Evolutionary conservation across 805 yeast species (phyloP).

Genomic region (Ogataea saltuana): DNA sequence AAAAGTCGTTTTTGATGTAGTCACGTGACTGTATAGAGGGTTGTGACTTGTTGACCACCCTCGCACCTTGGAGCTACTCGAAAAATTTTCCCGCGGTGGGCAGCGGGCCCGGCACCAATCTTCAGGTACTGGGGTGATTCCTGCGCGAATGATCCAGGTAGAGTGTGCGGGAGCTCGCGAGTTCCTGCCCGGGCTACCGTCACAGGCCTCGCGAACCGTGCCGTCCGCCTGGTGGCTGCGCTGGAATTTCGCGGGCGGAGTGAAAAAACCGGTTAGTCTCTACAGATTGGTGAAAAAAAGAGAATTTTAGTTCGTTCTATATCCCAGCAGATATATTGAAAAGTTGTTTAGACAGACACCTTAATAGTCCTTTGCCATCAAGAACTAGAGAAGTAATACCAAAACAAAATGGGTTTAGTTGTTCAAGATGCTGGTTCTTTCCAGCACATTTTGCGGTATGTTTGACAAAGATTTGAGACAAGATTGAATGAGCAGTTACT

Average conservation of each 20-base stretch:
- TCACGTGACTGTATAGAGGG: constrained; percentile 8
- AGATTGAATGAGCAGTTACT: constrained; percentile 20
- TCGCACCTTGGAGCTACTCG: neutral
- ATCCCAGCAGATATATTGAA: too few relatives aligned
- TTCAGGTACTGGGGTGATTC: neutral
- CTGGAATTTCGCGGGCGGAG: too few relatives aligned
- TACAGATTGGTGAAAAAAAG: constrained; percentile 13
- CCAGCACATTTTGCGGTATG: constrained; percentile 99
- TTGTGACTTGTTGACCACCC: constrained; percentile 3
- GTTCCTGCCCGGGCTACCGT: too few relatives aligned
- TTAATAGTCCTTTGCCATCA: constrained; percentile 9
- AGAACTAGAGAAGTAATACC: constrained; percentile 9
- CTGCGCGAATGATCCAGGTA: too few relatives aligned
- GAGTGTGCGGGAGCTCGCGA: too few relatives aligned
- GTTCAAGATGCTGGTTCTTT: constrained; percentile 98
- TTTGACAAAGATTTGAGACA: constrained; percentile 28
- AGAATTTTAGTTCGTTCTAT: constrained; percentile 18
- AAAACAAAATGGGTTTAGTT: constrained; percentile 48
- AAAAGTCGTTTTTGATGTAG: neutral
- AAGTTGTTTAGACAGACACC: constrained; percentile 8
- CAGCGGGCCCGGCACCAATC: neutral
- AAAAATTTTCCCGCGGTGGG: constrained; percentile 4
- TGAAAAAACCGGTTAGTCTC: too few relatives aligned
- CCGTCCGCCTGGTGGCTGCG: too few relatives aligned
- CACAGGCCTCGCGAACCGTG: too few relatives aligned